Evolutionary conservation across 345 rosid genomes (phyloP).

Genomic region (Hirschfeldia incana): DNA sequence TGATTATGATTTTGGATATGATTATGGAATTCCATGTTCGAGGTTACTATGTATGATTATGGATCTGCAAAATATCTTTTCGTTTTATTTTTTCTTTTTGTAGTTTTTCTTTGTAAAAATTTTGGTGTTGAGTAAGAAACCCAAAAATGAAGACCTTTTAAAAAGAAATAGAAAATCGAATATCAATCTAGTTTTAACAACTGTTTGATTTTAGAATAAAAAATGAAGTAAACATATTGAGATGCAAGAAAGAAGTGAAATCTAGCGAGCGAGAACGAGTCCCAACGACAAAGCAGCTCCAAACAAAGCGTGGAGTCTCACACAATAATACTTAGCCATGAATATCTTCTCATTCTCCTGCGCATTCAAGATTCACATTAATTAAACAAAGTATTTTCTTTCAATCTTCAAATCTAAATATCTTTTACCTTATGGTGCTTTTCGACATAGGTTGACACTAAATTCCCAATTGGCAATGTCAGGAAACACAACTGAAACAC

Average conservation of each 20-base stretch:
- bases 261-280: slow-evolving; percentile 48
- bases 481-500: slow-evolving; percentile 64
- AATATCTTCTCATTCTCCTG: slow-evolving; percentile 79
- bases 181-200: not conserved
- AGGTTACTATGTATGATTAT: not conserved
- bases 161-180: not conserved
- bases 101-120: too few species aligned
- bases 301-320: slow-evolving; percentile 72
- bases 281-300: slow-evolving; percentile 81
- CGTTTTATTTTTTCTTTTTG: too few species aligned
- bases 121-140: not conserved
- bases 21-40: not conserved
- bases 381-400: not conserved
- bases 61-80: too few species aligned
- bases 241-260: slow-evolving; percentile 3
- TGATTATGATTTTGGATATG: not conserved
- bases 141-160: not conserved
- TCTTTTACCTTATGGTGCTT: slow-evolving; percentile 66
- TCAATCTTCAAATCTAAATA: not conserved
- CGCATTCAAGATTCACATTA: not conserved
- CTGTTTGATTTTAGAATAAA: not conserved
- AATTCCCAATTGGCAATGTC: slow-evolving; percentile 71
- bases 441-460: slow-evolving; percentile 63
- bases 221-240: not conserved
- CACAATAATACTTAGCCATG: slow-evolving; percentile 94